These are phyloP conservation scores for Colletotrichum lupini DNA, from an alignment of 2,329 filamentous ascomycete genomes.

Conservation along the genomic window DNA sequence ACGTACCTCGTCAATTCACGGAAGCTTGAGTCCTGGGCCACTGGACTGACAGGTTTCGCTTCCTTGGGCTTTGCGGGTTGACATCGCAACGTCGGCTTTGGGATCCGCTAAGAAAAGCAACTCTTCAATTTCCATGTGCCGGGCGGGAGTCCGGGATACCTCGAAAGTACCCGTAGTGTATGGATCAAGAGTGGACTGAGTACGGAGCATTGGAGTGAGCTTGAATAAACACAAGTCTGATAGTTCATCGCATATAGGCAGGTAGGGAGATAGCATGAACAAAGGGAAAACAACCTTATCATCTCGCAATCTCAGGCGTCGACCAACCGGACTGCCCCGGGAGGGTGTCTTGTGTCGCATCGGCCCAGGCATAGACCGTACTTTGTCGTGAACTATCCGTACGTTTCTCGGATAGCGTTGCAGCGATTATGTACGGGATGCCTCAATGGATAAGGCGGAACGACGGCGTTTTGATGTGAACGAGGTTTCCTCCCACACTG, in stretches of 20 bases:
- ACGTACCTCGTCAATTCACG: background rate
- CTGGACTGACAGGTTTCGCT: background rate
- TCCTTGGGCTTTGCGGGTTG: background rate
- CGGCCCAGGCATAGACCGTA: background rate
- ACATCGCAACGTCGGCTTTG: background rate
- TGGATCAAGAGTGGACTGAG: too few relatives aligned
- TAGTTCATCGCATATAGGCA: background rate
- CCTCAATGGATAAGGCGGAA: background rate
- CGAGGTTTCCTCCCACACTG: too few relatives aligned
- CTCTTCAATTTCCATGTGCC: background rate
- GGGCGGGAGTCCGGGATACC: background rate
- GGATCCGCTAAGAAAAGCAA: conserved; percentile 1
- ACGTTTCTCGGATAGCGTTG: too few relatives aligned
- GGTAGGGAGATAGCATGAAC: background rate
- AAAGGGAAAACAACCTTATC: background rate
- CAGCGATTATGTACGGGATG: background rate
- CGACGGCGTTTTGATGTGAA: background rate
- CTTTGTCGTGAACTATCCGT: too few relatives aligned
- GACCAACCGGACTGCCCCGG: background rate
- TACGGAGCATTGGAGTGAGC: background rate
- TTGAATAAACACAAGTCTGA: background rate
- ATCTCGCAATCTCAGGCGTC: background rate
- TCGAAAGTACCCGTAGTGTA: too few relatives aligned
- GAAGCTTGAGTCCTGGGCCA: background rate
- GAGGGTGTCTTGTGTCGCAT: background rate